Percentiles rank a stretch among this genome's conserved stretches.
These are phyloP conservation scores for Selaginella tamariscina DNA, from an alignment of 75 land plant species.

Conservation along the genomic window DNA sequence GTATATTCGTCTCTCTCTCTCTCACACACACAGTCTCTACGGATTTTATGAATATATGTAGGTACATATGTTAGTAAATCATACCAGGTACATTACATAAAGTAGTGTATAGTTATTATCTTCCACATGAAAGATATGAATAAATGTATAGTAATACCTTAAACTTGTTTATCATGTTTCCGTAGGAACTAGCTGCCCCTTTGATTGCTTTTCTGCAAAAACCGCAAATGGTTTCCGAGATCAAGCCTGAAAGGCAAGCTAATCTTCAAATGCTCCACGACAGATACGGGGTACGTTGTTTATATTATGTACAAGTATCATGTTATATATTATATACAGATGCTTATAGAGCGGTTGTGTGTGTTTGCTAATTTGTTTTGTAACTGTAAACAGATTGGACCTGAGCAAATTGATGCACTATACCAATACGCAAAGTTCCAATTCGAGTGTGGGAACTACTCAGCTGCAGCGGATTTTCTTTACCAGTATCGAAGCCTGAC, in stretches of 20 bases:
- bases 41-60: too few species aligned
- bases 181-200: constrained; percentile 80
- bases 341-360: too few species aligned
- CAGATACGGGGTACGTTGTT: constrained; percentile 53
- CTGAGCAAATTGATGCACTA: constrained; percentile 90
- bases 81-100: too few species aligned
- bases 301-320: background rate
- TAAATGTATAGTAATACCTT: too few species aligned
- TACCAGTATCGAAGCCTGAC: constrained; percentile 86
- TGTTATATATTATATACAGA: background rate
- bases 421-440: constrained; percentile 98
- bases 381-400: constrained; percentile 57
- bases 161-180: too few species aligned
- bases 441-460: constrained; percentile 99
- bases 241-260: constrained; percentile 67
- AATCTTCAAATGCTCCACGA: constrained; percentile 94
- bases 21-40: too few species aligned
- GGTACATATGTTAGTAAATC: too few species aligned
- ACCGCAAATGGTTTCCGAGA: constrained; percentile 51
- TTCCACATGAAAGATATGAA: too few species aligned
- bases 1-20: too few species aligned
- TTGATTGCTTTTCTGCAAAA: constrained; percentile 77
- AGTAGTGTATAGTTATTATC: too few species aligned
- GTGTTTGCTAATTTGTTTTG: too few species aligned
- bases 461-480: constrained; percentile 90